Evolutionary conservation across 345 rosid genomes (phyloP).

Genomic region (Iberis pinnata): DNA sequence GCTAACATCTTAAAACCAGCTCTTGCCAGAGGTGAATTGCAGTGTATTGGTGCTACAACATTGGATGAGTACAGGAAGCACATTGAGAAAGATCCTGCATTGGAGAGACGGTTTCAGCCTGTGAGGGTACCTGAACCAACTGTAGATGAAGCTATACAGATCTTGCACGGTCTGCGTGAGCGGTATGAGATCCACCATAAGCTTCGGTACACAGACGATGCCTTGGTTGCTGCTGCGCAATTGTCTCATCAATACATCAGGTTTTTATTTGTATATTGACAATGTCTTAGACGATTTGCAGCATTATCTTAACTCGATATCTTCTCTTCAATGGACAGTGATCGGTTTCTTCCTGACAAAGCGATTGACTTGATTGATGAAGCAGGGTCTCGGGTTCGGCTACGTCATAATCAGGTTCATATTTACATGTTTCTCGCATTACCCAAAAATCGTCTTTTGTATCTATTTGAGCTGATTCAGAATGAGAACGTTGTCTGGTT

Average conservation of each 20-base stretch:
- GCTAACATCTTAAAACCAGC: conserved; percentile 98
- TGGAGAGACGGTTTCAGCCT: conserved; percentile 99
- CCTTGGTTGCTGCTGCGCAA: conserved; percentile 81
- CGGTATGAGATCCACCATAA: conserved; percentile 98
- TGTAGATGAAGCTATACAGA: conserved; percentile 88
- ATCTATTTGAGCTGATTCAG: conserved; percentile 9
- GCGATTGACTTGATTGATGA: conserved; percentile 98
- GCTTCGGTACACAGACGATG: conserved; percentile 90
- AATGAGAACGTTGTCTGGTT: conserved; percentile 15
- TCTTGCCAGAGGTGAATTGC: conserved; percentile 99
- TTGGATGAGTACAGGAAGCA: conserved; percentile 95
- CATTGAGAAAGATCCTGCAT: conserved; percentile 98
- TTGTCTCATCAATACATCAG: conserved; percentile 97
- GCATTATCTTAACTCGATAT: conserved; percentile 1
- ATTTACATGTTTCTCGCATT: conserved; percentile 1
- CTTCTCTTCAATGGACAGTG: conserved; percentile 39
- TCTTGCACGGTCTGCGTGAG: conserved; percentile 87
- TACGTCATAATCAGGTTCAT: conserved; percentile 84
- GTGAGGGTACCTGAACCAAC: conserved; percentile 96
- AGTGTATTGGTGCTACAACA: conserved; percentile 99
- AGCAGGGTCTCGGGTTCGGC: conserved; percentile 98
- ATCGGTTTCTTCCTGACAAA: conserved; percentile 96
- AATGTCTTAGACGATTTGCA: conserved; percentile 2
- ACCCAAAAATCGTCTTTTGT: too few species aligned
- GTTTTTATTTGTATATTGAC: conserved; percentile 24